These are phyloP conservation scores for Hygrophila difformis DNA, from an alignment of 257 asterid genomes.

Conservation along the genomic window DNA sequence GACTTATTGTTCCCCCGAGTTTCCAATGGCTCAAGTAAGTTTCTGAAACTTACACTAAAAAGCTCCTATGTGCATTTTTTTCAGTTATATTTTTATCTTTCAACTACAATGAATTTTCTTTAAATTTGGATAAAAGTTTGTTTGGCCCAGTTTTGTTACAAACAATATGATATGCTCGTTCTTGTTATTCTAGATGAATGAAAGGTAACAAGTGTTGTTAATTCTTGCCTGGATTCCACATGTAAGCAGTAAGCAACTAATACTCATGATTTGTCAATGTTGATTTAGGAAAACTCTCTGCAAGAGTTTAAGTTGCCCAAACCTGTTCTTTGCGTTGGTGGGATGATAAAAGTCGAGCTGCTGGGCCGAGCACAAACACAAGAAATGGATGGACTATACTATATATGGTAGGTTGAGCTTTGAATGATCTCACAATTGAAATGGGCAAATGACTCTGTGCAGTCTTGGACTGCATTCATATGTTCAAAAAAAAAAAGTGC, in stretches of 20 bases:
- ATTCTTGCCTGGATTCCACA: not conserved
- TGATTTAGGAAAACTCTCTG: conserved; percentile 48
- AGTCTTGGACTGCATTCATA: not conserved
- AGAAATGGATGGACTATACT: conserved; percentile 56
- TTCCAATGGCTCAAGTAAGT: conserved; percentile 63
- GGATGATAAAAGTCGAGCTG: conserved; percentile 66
- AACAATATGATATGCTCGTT: too few relatives aligned
- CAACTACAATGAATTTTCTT: not conserved
- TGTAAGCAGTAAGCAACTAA: not conserved
- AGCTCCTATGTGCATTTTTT: not conserved
- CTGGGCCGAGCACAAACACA: conserved; percentile 82
- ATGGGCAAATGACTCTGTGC: too few relatives aligned
- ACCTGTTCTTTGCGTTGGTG: conserved; percentile 70
- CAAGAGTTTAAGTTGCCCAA: conserved; percentile 69
- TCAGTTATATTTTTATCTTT: too few relatives aligned
- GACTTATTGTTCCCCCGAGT: conserved; percentile 63
- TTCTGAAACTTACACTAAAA: not conserved
- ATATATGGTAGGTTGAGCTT: conserved; percentile 49
- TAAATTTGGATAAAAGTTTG: not conserved
- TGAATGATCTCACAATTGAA: not conserved
- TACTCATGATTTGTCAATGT: conserved; percentile 11
- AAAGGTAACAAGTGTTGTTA: too few relatives aligned
- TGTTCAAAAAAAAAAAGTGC: not conserved
- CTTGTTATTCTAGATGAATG: too few relatives aligned
- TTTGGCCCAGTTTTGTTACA: too few relatives aligned